Evolutionary conservation across 148 eudicot genomes (phyloP).

Genomic region (Bassia scoparia): DNA sequence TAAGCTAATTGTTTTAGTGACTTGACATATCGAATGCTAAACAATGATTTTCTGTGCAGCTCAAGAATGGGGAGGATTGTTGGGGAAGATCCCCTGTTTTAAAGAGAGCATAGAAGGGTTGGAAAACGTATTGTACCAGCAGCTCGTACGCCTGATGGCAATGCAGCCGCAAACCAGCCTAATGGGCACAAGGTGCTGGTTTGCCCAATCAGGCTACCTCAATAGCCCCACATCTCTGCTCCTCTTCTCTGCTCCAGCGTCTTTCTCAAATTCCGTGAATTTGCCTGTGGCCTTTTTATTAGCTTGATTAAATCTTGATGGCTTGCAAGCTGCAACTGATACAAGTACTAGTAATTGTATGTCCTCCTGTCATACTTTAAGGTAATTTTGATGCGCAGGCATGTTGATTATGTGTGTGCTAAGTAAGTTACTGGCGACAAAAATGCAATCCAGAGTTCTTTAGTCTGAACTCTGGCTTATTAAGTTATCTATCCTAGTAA

Average conservation of each 20-base stretch:
- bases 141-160: constrained; percentile 75
- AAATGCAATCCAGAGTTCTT: too few relatives aligned
- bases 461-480: too few relatives aligned
- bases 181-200: constrained; percentile 61
- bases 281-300: too few relatives aligned
- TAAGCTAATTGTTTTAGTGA: neutral
- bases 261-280: constrained; percentile 87
- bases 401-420: too few relatives aligned
- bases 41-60: constrained; percentile 40
- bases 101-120: constrained; percentile 60
- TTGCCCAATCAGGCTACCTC: constrained; percentile 54
- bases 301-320: too few relatives aligned
- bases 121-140: constrained; percentile 90
- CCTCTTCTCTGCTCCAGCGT: constrained; percentile 98
- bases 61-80: constrained; percentile 88
- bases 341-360: too few relatives aligned
- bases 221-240: constrained; percentile 74
- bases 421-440: too few relatives aligned
- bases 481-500: too few relatives aligned
- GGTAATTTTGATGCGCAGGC: too few relatives aligned
- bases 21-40: too few relatives aligned
- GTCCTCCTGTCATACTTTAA: too few relatives aligned
- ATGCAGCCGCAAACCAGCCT: constrained; percentile 48
- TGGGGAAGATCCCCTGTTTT: constrained; percentile 81
- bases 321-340: too few relatives aligned